phyloP scores from a whole-genome alignment of 495 filamentous ascomycete species.

The Aspergillus sparsus region DNA sequence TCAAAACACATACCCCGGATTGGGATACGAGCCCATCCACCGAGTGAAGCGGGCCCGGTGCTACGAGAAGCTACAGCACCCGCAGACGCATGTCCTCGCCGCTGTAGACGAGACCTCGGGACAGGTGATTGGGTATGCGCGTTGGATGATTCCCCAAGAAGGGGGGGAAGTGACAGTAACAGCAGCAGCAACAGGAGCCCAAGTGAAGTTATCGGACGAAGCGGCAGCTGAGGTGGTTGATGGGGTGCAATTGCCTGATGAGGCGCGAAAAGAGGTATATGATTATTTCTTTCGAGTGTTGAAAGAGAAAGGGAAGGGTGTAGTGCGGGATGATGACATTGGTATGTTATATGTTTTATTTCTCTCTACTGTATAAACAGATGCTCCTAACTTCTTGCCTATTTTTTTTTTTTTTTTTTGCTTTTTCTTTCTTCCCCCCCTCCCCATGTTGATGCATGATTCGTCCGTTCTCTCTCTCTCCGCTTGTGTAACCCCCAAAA shows the following conservation, averaged over 20 bases:
- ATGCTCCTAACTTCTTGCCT: not conserved
- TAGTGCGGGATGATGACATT: constrained; percentile 21
- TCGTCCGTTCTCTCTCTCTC: too few species aligned
- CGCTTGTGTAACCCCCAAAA: too few species aligned
- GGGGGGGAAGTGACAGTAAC: not conserved
- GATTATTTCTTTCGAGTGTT: constrained; percentile 18
- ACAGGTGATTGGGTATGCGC: constrained; percentile 19
- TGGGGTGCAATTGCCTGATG: constrained; percentile 8
- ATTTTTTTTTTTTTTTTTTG: not conserved
- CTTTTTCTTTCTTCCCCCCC: too few species aligned
- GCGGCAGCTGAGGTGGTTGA: constrained; percentile 5
- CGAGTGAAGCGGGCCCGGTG: constrained; percentile 17
- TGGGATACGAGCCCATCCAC: not conserved
- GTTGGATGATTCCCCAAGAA: constrained; percentile 19
- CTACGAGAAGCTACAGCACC: constrained; percentile 16
- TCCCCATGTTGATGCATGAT: too few species aligned
- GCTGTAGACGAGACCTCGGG: constrained; percentile 15
- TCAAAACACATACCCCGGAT: constrained; percentile 17
- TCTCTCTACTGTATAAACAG: not conserved
- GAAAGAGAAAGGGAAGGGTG: constrained; percentile 15
- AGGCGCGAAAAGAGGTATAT: constrained; percentile 11
- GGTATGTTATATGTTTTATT: constrained; percentile 14
- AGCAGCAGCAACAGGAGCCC: too few species aligned
- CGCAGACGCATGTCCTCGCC: constrained; percentile 15
- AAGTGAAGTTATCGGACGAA: constrained; percentile 9